Evolutionary conservation across 1,284 basidiomycete genomes (phyloP).

Genomic region (Flammula alnicola): DNA sequence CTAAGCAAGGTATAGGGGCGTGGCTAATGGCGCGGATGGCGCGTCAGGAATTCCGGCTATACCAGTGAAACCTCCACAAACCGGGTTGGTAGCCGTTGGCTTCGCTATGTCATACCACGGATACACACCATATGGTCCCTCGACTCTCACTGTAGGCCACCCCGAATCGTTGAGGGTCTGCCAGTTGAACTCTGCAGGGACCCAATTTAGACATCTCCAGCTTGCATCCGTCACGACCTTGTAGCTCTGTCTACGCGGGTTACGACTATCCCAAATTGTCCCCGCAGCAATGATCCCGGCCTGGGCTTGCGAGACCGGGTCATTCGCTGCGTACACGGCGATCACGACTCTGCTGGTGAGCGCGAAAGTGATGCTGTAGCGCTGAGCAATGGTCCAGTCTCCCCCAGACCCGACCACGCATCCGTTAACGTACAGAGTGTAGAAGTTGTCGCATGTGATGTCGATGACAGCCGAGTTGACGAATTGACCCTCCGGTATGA

Average conservation of each 20-base stretch:
- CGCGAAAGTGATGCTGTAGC: slow-evolving; percentile 29
- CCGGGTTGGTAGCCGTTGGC: neutral
- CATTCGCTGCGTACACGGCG: slow-evolving; percentile 27
- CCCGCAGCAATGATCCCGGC: slow-evolving; percentile 30
- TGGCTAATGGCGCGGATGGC: neutral
- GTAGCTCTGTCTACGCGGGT: neutral
- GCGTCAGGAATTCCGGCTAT: neutral
- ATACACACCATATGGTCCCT: neutral
- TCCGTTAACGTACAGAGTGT: slow-evolving; percentile 34
- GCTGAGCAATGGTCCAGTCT: slow-evolving; percentile 18
- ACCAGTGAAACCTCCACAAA: neutral
- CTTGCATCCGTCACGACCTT: slow-evolving; percentile 7
- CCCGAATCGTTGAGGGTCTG: neutral
- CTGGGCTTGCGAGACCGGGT: neutral
- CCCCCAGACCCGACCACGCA: slow-evolving; percentile 24
- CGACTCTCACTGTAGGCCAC: neutral
- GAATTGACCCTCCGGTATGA: slow-evolving; percentile 2
- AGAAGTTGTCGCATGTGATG: slow-evolving; percentile 27
- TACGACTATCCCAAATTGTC: slow-evolving; percentile 20
- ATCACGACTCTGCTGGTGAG: slow-evolving; percentile 25
- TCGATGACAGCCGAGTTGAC: slow-evolving; percentile 26
- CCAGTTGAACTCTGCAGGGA: neutral
- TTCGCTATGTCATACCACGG: neutral
- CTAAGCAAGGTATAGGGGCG: too few species aligned
- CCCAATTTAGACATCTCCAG: slow-evolving; percentile 6